Conservation (phyloP, 495 filamentous ascomycete genomes). For the Talaromyces proteolyticus region DNA sequence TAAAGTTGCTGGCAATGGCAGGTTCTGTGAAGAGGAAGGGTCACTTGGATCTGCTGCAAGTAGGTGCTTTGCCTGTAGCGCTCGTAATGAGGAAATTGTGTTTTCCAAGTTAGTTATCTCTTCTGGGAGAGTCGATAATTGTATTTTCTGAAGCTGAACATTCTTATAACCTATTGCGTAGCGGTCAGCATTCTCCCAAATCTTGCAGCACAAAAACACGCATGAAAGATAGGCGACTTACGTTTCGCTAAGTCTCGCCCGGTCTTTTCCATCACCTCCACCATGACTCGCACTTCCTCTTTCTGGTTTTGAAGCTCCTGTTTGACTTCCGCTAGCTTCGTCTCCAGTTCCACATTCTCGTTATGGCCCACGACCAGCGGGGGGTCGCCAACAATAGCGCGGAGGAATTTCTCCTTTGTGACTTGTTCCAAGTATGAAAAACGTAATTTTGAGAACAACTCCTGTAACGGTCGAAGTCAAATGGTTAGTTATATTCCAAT, state of each 20-base stretch:
- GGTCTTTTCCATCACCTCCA: slow-evolving; percentile 63
- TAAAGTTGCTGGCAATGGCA: slow-evolving; percentile 32
- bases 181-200: no score
- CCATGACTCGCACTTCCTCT: slow-evolving; percentile 66
- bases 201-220: no score
- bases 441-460: slow-evolving; percentile 91
- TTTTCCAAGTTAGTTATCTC: slow-evolving; percentile 57
- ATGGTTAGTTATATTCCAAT: no score
- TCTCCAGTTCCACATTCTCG: slow-evolving; percentile 80
- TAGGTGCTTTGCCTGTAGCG: slow-evolving; percentile 34
- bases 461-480: slow-evolving; percentile 35
- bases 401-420: slow-evolving; percentile 90
- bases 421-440: slow-evolving; percentile 82
- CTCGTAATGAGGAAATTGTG: slow-evolving; percentile 49
- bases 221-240: slow-evolving; percentile 18
- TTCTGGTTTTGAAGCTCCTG: slow-evolving; percentile 72
- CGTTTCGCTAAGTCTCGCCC: slow-evolving; percentile 52
- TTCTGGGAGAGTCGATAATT: slow-evolving; percentile 54
- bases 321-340: slow-evolving; percentile 63
- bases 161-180: slow-evolving; percentile 57
- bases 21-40: slow-evolving; percentile 28
- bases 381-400: slow-evolving; percentile 88
- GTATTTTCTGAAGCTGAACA: slow-evolving; percentile 54
- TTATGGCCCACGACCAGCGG: slow-evolving; percentile 74
- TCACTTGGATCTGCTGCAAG: slow-evolving; percentile 19